Evolutionary conservation across 805 yeast species (phyloP).

Genomic region (Schwanniomyces sp.): DNA sequence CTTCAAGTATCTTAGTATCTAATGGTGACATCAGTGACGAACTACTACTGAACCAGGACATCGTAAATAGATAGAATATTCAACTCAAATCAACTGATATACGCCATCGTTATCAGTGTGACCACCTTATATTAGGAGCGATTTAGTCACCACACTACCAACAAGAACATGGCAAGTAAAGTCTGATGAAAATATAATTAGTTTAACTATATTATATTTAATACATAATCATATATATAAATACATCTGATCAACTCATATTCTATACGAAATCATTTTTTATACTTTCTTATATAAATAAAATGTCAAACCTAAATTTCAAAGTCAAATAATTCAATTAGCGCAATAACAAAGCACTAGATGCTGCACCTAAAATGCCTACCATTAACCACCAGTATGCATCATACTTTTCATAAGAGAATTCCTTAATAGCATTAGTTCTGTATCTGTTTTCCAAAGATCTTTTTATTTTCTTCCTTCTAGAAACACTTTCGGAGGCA

Average conservation of each 20-base stretch:
- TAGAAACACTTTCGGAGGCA: slow-evolving; percentile 35
- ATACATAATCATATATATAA: not conserved
- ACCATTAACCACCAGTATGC: slow-evolving; percentile 58
- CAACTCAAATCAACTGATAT: not conserved
- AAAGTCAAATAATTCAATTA: slow-evolving; percentile 6
- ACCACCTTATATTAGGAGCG: not conserved
- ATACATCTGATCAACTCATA: not conserved
- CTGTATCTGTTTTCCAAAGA: slow-evolving; percentile 76
- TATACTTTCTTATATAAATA: not conserved
- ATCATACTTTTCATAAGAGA: slow-evolving; percentile 33
- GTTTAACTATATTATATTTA: not conserved
- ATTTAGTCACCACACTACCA: not conserved
- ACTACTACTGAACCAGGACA: slow-evolving; percentile 55
- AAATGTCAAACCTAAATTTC: not conserved
- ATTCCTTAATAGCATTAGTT: slow-evolving; percentile 67
- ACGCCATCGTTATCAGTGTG: slow-evolving; percentile 5
- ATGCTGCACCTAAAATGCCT: slow-evolving; percentile 42
- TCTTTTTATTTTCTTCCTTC: slow-evolving; percentile 57
- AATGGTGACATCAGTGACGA: slow-evolving; percentile 38
- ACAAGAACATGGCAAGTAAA: not conserved
- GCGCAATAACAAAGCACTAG: slow-evolving; percentile 32
- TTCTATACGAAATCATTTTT: not conserved
- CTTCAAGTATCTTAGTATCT: slow-evolving; percentile 66
- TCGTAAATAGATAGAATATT: slow-evolving; percentile 10
- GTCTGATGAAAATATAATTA: not conserved